Base-by-base conservation (phyloP, 305 asterid genomes). In the Petunia hybrid region DNA sequence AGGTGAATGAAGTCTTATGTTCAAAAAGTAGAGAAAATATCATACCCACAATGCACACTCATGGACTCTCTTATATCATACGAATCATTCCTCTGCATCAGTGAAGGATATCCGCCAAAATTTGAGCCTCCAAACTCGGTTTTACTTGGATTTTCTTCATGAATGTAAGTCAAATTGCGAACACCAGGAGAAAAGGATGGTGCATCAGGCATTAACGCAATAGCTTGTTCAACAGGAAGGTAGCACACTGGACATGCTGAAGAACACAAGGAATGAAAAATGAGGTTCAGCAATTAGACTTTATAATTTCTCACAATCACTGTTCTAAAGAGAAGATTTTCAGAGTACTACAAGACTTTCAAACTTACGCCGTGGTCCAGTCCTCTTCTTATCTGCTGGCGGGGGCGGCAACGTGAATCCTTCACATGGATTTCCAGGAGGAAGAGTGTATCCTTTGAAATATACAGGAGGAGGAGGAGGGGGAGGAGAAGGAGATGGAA, bases 241-340 rank as follows among this genome's bases (percentile, higher is more conserved):
- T 94, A 94, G 83, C 98, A 94, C 8, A 94, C 97, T 3, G 97
- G 95, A 82, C 98, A 94, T 85, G 97, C 98, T 94, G 97, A 87
- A 67, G 77, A 81, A 62, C 83, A 76, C 62, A 73, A 3, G 53
- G 22, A 35, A 73, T 12, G 40, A 61, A 46, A 76, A 66, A 57
- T 73, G 3, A 22, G 63, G 13, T 73, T 13, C 36, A 35, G 46
- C 63, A 73, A 48, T 51, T 35, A 36, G 78, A 31, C 35, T 3
- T 22, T 48, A 70, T 31, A 70, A 14, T 9, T 48, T 71, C 78
- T 12, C 43, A 48, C 78, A 60, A 35, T 51, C 45, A 31, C 60
- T 2, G 48, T 9, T 48, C 8, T 3, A 71, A 48, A 43, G 42
- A 71, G 35, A 35, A 48, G 35, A 46, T 0, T 10, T 31, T 71